Percentiles rank a stretch among this genome's conserved stretches.
phyloP scores from a whole-genome alignment of 768 basidiomycete genomes.

The Omphalotus guepiniiformis region DNA sequence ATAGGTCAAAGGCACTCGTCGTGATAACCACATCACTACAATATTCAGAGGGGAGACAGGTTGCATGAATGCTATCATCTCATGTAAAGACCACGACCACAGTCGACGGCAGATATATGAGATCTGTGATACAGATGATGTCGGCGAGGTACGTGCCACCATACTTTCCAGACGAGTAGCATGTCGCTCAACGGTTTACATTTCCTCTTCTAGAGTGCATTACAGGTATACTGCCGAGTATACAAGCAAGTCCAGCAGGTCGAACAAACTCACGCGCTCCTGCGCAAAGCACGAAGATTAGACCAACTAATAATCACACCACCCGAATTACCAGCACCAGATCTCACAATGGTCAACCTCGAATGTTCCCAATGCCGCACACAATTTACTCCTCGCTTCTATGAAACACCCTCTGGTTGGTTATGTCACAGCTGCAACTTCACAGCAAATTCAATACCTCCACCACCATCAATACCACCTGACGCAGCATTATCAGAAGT shows the following conservation, averaged over 20 bases:
- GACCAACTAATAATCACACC: conserved; percentile 63
- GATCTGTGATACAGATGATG: conserved; percentile 82
- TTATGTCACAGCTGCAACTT: conserved; percentile 49
- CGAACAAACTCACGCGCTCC: conserved; percentile 72
- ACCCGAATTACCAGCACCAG: conserved; percentile 26
- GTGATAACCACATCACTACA: conserved; percentile 60
- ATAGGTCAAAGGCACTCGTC: conserved; percentile 74
- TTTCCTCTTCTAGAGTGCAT: conserved; percentile 58
- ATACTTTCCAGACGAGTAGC: background rate
- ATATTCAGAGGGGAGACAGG: conserved; percentile 79
- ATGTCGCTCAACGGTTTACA: conserved; percentile 5
- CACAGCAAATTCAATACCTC: no score
- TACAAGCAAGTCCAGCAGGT: conserved; percentile 75
- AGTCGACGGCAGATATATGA: conserved; percentile 69
- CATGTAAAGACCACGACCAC: conserved; percentile 73
- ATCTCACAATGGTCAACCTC: conserved; percentile 26
- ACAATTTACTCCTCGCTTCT: conserved; percentile 73
- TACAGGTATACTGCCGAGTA: conserved; percentile 80
- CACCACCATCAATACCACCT: no score
- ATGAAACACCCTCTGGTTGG: conserved; percentile 36
- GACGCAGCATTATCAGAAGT: no score
- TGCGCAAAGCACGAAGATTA: conserved; percentile 85
- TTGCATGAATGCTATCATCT: conserved; percentile 71
- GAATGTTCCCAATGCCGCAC: conserved; percentile 63
- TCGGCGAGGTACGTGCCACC: conserved; percentile 58